These are phyloP conservation scores for Collybiopsis confluens DNA, from an alignment of 768 basidiomycete genomes.

Conservation along the genomic window DNA sequence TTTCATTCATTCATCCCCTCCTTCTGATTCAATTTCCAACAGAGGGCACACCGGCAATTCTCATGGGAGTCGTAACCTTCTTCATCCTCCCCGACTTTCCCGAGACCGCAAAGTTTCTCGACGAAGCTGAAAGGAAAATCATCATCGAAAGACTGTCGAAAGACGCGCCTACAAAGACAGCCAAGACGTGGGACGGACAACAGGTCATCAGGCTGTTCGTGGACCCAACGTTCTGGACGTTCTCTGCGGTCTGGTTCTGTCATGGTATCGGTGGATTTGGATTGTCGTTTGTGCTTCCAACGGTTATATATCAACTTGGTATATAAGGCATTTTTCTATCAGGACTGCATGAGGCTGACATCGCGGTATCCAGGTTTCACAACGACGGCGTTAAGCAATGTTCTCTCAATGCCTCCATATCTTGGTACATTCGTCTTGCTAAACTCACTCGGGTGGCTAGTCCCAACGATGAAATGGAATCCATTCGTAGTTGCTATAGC, in stretches of 20 bases:
- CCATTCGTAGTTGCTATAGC: slow-evolving; percentile 16
- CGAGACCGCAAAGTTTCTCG: slow-evolving; percentile 34
- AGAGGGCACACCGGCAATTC: slow-evolving; percentile 17
- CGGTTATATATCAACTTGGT: slow-evolving; percentile 20
- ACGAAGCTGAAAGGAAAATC: slow-evolving; percentile 26
- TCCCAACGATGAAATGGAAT: slow-evolving; percentile 13
- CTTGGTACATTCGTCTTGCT: slow-evolving; percentile 16
- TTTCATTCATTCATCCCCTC: slow-evolving; percentile 15
- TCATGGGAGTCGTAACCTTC: slow-evolving; percentile 17
- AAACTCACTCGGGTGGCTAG: slow-evolving; percentile 12
- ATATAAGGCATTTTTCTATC: neutral
- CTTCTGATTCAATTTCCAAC: neutral
- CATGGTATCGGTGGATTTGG: slow-evolving; percentile 17
- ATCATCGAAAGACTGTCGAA: slow-evolving; percentile 25
- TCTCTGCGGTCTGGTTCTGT: slow-evolving; percentile 17
- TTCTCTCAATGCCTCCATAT: slow-evolving; percentile 20
- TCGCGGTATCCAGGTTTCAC: slow-evolving; percentile 14
- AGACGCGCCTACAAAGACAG: slow-evolving; percentile 13
- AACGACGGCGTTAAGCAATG: slow-evolving; percentile 18
- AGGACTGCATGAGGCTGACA: no score
- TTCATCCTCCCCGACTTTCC: slow-evolving; percentile 37
- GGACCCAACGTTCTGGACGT: slow-evolving; percentile 17
- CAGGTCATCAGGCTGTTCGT: slow-evolving; percentile 11
- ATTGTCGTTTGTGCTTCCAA: slow-evolving; percentile 16
- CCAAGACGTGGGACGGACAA: slow-evolving; percentile 12